Conservation (phyloP, 2,329 filamentous ascomycete species). For the Aspergillus nomiae region DNA sequence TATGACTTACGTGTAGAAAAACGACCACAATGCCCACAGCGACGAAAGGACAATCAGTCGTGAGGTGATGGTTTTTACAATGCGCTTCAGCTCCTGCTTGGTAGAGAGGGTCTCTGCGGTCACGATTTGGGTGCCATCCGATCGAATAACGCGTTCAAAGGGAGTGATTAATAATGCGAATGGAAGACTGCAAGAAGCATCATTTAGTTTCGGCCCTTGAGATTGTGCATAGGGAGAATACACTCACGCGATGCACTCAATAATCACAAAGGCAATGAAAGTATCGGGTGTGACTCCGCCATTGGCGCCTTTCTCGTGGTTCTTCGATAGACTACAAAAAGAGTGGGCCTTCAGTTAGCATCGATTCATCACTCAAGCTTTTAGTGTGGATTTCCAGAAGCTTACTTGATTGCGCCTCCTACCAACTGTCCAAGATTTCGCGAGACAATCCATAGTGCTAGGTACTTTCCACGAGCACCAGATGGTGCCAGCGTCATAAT, state of each 20-base stretch:
- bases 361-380: neutral
- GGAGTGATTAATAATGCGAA: slow-evolving; percentile 52
- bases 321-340: slow-evolving; percentile 37
- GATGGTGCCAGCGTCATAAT: slow-evolving; percentile 54
- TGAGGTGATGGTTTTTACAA: slow-evolving; percentile 41
- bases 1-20: slow-evolving; percentile 44
- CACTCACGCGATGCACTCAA: slow-evolving; percentile 47
- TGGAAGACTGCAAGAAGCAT: slow-evolving; percentile 34
- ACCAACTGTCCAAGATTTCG: slow-evolving; percentile 52
- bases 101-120: slow-evolving; percentile 44
- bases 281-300: slow-evolving; percentile 49
- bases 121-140: slow-evolving; percentile 48
- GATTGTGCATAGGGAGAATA: too few species aligned
- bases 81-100: slow-evolving; percentile 45
- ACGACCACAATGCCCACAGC: slow-evolving; percentile 51
- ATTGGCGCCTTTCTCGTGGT: slow-evolving; percentile 35
- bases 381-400: neutral
- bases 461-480: slow-evolving; percentile 50
- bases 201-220: too few species aligned
- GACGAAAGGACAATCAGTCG: slow-evolving; percentile 44
- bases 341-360: neutral
- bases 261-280: slow-evolving; percentile 52
- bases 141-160: slow-evolving; percentile 49
- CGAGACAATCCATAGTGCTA: slow-evolving; percentile 52
- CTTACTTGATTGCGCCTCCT: slow-evolving; percentile 50